Base-by-base conservation (phyloP, 2,329 filamentous ascomycete species). In the Blumeriella jaapii region DNA sequence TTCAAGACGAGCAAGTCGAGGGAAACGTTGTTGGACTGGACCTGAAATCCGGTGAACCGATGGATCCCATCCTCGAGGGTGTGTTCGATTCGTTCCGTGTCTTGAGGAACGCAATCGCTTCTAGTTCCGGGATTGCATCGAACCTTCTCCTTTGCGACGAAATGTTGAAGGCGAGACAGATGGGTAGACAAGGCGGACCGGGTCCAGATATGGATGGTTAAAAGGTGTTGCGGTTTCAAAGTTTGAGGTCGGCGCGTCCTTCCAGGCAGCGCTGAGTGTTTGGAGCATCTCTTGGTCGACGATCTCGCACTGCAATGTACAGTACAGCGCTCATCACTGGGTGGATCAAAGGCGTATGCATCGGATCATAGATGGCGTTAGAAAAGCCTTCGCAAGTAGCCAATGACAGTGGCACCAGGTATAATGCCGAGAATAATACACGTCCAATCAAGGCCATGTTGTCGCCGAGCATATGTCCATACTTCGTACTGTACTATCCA, bases 11-110 rank as follows among this genome's bases (percentile, higher is more conserved):
- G 61, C 69, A 82, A 48, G 67, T 69, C 6, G 82, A 95, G 20
- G 89, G 89, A 38, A 83, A 91, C 50, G 62, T 83, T 26, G 86
- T 91, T 38, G 91, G 91, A 13, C 65, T 98, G 45, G 82, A 96
- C 57, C 68, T 98, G 37, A 70, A 78, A 31, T 86, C 83, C 5
- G 91, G 91, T 41, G 78, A 91, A 55, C 81, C 89, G 2, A 96
- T 96, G 87, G 91, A 96, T 55, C 91, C 91, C 1, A 78, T 85
- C 42, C 75, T 93, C 48, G 82, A 83, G 57, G 91, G 91, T 51
- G 81, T 98, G 6, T 98, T 83, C 58, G 91, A 98, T 59, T 95
- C 87, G 10, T 98, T 93, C 75, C 75, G 91, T 39, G 91, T 98
- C 22, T 62, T 98, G 52, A 74, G 91, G 49, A 96, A 96, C 66